Conservation (phyloP, 2,329 filamentous ascomycete genomes). For the Trichoderma oligosporum region DNA sequence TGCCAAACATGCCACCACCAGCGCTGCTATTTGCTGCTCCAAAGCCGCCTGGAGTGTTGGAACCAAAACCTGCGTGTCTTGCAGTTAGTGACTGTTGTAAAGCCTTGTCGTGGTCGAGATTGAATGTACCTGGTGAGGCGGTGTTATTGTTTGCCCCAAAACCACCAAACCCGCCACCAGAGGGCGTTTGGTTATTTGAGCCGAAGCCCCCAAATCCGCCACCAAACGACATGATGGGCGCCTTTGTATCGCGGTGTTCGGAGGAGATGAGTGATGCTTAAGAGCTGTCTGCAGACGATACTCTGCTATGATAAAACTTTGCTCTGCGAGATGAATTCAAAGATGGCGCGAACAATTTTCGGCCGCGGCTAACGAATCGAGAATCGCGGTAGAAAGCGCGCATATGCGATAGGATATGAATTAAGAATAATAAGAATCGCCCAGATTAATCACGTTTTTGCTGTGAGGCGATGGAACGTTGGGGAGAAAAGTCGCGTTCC, state of each 20-base stretch:
- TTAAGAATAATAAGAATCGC: background rate
- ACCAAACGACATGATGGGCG: slow-evolving; percentile 51
- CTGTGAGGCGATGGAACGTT: slow-evolving; percentile 20
- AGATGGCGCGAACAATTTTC: slow-evolving; percentile 9
- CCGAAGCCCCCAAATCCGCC: slow-evolving; percentile 56
- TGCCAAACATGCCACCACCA: slow-evolving; percentile 46
- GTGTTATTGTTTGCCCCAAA: slow-evolving; percentile 47
- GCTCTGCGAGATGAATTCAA: slow-evolving; percentile 9
- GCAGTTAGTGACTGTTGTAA: slow-evolving; percentile 27
- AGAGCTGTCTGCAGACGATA: slow-evolving; percentile 19
- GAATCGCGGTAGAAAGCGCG: slow-evolving; percentile 15
- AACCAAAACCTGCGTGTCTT: slow-evolving; percentile 32
- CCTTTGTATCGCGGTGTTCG: slow-evolving; percentile 23
- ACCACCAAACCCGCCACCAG: slow-evolving; percentile 52
- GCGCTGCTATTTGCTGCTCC: slow-evolving; percentile 36
- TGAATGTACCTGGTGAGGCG: slow-evolving; percentile 50
- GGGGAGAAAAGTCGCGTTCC: slow-evolving; percentile 15
- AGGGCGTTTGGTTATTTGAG: slow-evolving; percentile 39
- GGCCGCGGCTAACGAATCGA: slow-evolving; percentile 7
- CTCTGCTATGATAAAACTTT: background rate
- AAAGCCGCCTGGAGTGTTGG: slow-evolving; percentile 38
- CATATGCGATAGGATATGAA: background rate
- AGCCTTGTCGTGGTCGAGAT: slow-evolving; percentile 19
- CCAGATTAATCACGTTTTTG: slow-evolving; percentile 23
- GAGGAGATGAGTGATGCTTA: slow-evolving; percentile 17